Percentiles rank a stretch among this genome's conserved stretches.
Evolutionary conservation across 1,139 yeast genomes (phyloP).

Genomic region (Hanseniaspora uvarum): DNA sequence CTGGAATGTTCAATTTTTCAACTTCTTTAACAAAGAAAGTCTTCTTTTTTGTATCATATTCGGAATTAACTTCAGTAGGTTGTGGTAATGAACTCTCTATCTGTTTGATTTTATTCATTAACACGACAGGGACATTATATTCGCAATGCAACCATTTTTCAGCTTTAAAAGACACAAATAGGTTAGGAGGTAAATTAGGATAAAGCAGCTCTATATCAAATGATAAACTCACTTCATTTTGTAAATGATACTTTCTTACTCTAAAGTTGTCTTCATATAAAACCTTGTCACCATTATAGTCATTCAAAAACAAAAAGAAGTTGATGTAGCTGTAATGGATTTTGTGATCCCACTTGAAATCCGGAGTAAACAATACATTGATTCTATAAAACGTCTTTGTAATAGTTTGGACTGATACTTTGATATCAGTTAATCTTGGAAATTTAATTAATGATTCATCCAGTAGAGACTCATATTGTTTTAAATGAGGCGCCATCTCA

Average conservation of each 20-base stretch:
- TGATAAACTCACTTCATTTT: conserved; percentile 49
- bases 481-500: conserved; percentile 52
- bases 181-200: conserved; percentile 63
- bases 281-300: conserved; percentile 70
- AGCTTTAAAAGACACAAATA: conserved; percentile 61
- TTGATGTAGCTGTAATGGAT: conserved; percentile 58
- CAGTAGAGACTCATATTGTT: conserved; percentile 52
- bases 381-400: conserved; percentile 57
- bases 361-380: conserved; percentile 56
- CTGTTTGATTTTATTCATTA: conserved; percentile 38
- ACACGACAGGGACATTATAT: conserved; percentile 49
- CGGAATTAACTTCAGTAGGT: conserved; percentile 63
- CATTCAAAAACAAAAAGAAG: conserved; percentile 67
- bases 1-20: conserved; percentile 42
- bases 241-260: conserved; percentile 41
- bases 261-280: conserved; percentile 48
- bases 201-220: conserved; percentile 46
- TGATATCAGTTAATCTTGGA: conserved; percentile 48
- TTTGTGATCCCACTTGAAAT: conserved; percentile 63
- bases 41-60: conserved; percentile 34
- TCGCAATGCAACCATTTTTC: conserved; percentile 81
- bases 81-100: conserved; percentile 24
- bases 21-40: conserved; percentile 35
- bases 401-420: conserved; percentile 63
- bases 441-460: conserved; percentile 57